Conservation (phyloP, 164 flowering plant species). For the Macadamia tetraphylla region DNA sequence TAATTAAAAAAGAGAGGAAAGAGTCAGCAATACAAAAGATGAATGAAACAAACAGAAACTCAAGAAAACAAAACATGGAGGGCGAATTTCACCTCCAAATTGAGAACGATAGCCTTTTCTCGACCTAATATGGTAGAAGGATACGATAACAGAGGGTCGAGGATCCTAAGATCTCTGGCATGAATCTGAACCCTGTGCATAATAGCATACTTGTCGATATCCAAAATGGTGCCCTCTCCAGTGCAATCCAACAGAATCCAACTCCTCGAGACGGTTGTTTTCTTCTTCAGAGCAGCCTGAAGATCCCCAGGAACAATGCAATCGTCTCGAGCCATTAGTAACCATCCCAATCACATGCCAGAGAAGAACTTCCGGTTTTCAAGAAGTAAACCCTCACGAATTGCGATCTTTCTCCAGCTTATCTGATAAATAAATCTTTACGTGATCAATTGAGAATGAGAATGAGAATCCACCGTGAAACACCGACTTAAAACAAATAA, state of each 20-base stretch:
- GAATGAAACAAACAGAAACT: background rate
- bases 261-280: slow-evolving; percentile 52
- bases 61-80: background rate
- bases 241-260: slow-evolving; percentile 64
- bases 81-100: slow-evolving; percentile 57
- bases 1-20: background rate
- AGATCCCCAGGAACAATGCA: slow-evolving; percentile 48
- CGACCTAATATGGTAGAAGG: slow-evolving; percentile 97
- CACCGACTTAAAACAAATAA: background rate
- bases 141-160: slow-evolving; percentile 84
- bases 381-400: background rate
- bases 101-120: slow-evolving; percentile 79
- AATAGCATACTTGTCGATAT: slow-evolving; percentile 82
- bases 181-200: slow-evolving; percentile 87
- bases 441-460: background rate
- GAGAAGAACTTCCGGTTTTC: background rate
- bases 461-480: background rate
- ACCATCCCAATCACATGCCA: slow-evolving; percentile 17
- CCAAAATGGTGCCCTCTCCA: slow-evolving; percentile 57
- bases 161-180: slow-evolving; percentile 88
- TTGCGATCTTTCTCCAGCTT: background rate
- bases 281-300: slow-evolving; percentile 49
- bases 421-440: background rate
- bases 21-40: background rate
- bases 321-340: slow-evolving; percentile 47